Conservation (phyloP, 106 monocot genomes). For the Phalaenopsis aphrodite region DNA sequence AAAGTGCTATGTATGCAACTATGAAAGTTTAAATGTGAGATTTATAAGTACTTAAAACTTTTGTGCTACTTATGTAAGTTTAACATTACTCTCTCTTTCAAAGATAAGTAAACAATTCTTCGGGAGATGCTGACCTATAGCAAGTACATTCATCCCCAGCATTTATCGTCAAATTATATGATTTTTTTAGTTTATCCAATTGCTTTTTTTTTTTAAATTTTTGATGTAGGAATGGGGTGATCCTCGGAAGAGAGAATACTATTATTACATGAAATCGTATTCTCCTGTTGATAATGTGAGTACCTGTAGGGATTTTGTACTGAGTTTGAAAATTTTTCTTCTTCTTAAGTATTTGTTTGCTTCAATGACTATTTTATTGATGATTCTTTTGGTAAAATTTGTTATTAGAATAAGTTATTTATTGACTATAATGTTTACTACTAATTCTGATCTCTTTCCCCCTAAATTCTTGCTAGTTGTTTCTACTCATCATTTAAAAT, state of each 20-base stretch:
- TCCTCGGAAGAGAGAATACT: constrained; percentile 69
- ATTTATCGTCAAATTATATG: not conserved
- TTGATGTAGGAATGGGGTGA: constrained; percentile 85
- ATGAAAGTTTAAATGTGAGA: too few species aligned
- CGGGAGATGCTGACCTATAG: too few species aligned
- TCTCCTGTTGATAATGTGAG: constrained; percentile 85
- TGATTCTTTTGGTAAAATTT: not conserved
- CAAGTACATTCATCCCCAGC: not conserved
- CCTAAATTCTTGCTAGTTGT: not conserved
- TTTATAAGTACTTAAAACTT: too few species aligned
- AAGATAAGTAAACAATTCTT: too few species aligned
- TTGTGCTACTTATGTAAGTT: too few species aligned
- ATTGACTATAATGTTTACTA: not conserved
- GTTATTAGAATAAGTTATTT: not conserved
- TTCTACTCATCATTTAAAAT: not conserved
- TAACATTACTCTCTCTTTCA: too few species aligned
- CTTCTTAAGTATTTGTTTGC: not conserved
- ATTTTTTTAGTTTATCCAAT: not conserved
- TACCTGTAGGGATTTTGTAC: constrained; percentile 3
- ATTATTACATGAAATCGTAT: constrained; percentile 88
- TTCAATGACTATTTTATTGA: not conserved
- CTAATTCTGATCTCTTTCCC: not conserved
- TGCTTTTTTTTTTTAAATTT: constrained; percentile 6
- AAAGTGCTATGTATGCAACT: too few species aligned
- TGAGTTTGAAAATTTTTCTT: not conserved